Evolutionary conservation across 2,329 filamentous ascomycete species (phyloP), one percentile per base, ranked within the genome.

Genomic region (Didymella pomorum): DNA sequence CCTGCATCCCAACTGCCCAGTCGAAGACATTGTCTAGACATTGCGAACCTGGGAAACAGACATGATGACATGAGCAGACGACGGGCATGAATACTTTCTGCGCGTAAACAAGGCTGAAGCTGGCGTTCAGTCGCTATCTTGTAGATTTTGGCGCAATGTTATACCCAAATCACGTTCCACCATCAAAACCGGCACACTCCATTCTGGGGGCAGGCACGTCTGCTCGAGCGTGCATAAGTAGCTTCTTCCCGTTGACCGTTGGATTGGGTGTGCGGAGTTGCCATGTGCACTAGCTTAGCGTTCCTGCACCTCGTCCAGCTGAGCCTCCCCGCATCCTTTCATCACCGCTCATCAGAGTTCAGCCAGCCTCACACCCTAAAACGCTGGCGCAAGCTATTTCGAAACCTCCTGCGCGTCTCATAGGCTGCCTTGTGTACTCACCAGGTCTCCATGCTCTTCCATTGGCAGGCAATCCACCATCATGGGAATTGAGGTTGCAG

Each of bases 1-100:
- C 25, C 75, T 99, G 66, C 95, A 99, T 80, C 95, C 95, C 58
- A 98, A 98, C 79, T 96, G 92, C 73, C 91, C 91, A 0, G 83
- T 96, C 10, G 93, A 97, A 65, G 81, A 83, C 55, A 76, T 77
- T 58, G 71, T 65, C 18, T 72, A 49, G 25, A 9, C 5, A 14
- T 9, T 20, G 7, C n/a, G 3, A 1, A 25, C n/a, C 5, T n/a
- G n/a, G 11, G n/a, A 10, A 18, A 23, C 8, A 8, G 16, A 25
- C 4, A 46, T 16, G 33, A 39, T 4, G 6, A 37, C 5, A 58
- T n/a, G 50, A 58, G 29, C 16, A 31, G 50, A 58, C 12, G 39
- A 58, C 25, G 16, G 28, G 50, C 31, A 58, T 42, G 53, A 16
- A 41, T 12, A 50, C 28, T 7, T 31, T 42, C 5, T 41, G 41